Evolutionary conservation across 768 basidiomycete genomes (phyloP).

Genomic region (Tremella mesenterica): DNA sequence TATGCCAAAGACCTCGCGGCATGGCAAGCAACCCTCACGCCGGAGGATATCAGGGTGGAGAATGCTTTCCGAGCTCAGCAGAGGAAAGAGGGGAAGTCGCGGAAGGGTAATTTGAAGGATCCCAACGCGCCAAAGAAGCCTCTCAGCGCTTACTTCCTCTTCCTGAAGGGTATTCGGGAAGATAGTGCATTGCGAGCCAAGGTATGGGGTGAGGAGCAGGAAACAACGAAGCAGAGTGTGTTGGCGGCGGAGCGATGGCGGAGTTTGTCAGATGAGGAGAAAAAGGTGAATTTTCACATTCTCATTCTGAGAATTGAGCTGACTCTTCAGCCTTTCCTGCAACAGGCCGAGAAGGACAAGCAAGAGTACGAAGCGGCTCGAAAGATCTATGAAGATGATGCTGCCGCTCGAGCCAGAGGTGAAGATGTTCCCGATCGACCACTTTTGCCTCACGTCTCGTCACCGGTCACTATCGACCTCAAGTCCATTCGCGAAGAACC

Average conservation of each 20-base stretch:
- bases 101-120: constrained; percentile 91
- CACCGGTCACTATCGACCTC: neutral
- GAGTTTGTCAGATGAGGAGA: constrained; percentile 83
- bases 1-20: constrained; percentile 71
- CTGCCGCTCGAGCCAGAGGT: constrained; percentile 32
- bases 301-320: constrained; percentile 1
- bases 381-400: constrained; percentile 69
- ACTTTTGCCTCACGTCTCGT: constrained; percentile 47
- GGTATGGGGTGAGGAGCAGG: constrained; percentile 80
- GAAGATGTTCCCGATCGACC: constrained; percentile 60
- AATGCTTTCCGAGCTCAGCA: constrained; percentile 84
- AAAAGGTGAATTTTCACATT: constrained; percentile 57
- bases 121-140: constrained; percentile 96
- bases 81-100: constrained; percentile 82
- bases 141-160: constrained; percentile 88
- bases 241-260: constrained; percentile 89
- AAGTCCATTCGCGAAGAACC: neutral
- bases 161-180: constrained; percentile 78
- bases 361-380: constrained; percentile 81
- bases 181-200: constrained; percentile 63
- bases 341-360: constrained; percentile 90
- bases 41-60: constrained; percentile 89
- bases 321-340: constrained; percentile 68
- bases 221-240: constrained; percentile 90
- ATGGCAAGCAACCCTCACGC: constrained; percentile 81